Percentiles rank a stretch among this genome's conserved stretches.
Conservation (phyloP, 1,284 basidiomycete species). For the Ceratobasidium sp. region DNA sequence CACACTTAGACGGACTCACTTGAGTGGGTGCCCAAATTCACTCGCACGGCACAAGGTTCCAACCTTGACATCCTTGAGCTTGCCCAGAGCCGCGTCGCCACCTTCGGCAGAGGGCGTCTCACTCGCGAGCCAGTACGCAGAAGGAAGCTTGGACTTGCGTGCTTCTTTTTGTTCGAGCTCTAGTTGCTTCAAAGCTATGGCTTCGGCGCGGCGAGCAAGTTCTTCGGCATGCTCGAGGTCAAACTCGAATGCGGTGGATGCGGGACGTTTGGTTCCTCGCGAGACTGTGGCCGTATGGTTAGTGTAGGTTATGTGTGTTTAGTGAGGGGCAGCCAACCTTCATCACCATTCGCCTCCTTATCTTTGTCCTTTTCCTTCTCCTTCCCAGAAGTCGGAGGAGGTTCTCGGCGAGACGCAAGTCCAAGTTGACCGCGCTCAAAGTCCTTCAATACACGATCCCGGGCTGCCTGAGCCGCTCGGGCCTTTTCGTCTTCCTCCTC, state of each 20-base stretch:
- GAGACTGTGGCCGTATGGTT: slow-evolving; percentile 34
- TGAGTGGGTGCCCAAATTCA: slow-evolving; percentile 71
- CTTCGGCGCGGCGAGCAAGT: slow-evolving; percentile 80
- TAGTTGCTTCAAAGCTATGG: slow-evolving; percentile 78
- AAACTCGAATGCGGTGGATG: slow-evolving; percentile 61
- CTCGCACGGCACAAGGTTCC: slow-evolving; percentile 86
- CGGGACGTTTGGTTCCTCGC: slow-evolving; percentile 69
- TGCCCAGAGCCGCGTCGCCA: slow-evolving; percentile 61
- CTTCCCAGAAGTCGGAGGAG: slow-evolving; percentile 37
- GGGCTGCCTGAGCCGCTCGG: slow-evolving; percentile 69
- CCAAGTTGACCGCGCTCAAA: slow-evolving; percentile 85
- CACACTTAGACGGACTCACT: slow-evolving; percentile 58
- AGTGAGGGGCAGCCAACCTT: not conserved
- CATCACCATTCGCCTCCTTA: slow-evolving; percentile 37
- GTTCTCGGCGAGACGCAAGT: slow-evolving; percentile 48
- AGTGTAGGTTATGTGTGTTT: not conserved
- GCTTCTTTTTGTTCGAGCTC: slow-evolving; percentile 85
- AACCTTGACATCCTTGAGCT: slow-evolving; percentile 80
- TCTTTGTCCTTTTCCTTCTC: slow-evolving; percentile 41
- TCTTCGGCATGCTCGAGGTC: slow-evolving; percentile 72
- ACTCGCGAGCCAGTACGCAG: slow-evolving; percentile 88
- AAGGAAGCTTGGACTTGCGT: slow-evolving; percentile 84
- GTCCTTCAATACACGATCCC: slow-evolving; percentile 82
- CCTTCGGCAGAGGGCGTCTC: slow-evolving; percentile 80
- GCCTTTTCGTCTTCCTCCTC: slow-evolving; percentile 77